Evolutionary conservation across 371 early-diverging fungal genomes (phyloP).

Genomic region (Mortierella sp.): DNA sequence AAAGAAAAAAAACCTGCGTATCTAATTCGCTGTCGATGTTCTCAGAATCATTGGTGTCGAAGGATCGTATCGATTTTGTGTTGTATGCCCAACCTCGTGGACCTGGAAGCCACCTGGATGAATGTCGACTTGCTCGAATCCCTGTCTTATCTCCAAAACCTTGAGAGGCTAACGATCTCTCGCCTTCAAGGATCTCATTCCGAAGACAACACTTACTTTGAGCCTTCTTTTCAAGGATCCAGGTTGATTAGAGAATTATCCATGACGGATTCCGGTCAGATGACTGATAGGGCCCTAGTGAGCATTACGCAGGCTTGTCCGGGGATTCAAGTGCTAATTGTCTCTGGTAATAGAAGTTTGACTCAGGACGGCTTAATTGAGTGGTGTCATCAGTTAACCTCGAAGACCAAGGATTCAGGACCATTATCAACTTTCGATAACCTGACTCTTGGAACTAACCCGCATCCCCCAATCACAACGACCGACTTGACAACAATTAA

Average conservation of each 20-base stretch:
- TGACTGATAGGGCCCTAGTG: slow-evolving; percentile 24
- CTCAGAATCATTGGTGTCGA: slow-evolving; percentile 39
- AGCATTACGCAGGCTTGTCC: slow-evolving; percentile 29
- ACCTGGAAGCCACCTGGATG: slow-evolving; percentile 40
- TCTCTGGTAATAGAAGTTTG: slow-evolving; percentile 27
- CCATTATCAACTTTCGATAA: not conserved
- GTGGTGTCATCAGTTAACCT: slow-evolving; percentile 22
- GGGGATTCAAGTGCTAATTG: slow-evolving; percentile 16
- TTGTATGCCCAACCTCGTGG: slow-evolving; percentile 29
- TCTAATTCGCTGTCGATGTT: not conserved
- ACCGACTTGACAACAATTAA: slow-evolving; percentile 30
- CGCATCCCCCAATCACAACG: not conserved
- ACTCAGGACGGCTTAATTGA: slow-evolving; percentile 26
- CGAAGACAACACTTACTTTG: slow-evolving; percentile 27
- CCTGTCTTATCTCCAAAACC: slow-evolving; percentile 19
- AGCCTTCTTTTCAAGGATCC: slow-evolving; percentile 31
- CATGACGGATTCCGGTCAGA: slow-evolving; percentile 25
- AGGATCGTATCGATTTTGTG: slow-evolving; percentile 15
- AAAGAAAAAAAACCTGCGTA: not conserved
- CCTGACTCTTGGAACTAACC: not conserved
- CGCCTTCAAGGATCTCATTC: slow-evolving; percentile 36
- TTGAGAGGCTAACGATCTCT: slow-evolving; percentile 30
- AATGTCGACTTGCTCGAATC: slow-evolving; percentile 38
- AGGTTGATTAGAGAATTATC: slow-evolving; percentile 14
- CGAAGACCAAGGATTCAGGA: not conserved